Conservation (phyloP, 805 yeast genomes). For the Wickerhamomyces pijperi region DNA sequence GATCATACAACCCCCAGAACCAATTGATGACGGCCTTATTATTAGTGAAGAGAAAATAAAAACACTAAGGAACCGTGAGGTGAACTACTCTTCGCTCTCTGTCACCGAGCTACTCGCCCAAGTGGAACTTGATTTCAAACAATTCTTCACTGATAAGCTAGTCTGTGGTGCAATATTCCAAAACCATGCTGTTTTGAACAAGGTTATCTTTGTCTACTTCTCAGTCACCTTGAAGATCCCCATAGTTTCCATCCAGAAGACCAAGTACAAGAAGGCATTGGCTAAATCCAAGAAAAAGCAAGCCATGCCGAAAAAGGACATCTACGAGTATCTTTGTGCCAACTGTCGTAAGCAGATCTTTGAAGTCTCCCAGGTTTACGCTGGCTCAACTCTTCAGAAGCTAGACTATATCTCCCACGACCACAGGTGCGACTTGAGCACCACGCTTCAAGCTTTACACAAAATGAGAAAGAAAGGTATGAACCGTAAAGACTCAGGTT, state of each 20-base stretch:
- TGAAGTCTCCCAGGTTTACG: background rate
- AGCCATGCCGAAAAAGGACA: background rate
- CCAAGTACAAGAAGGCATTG: background rate
- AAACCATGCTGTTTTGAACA: background rate
- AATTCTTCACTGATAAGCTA: background rate
- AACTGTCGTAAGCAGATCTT: background rate
- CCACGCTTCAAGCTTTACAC: background rate
- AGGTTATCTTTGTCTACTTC: background rate
- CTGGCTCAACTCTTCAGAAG: background rate
- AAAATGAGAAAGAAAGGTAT: background rate
- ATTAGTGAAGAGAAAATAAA: too few relatives aligned
- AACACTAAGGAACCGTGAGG: background rate
- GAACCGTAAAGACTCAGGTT: background rate
- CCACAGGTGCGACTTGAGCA: background rate
- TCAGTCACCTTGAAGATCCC: background rate
- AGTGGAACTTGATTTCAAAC: background rate
- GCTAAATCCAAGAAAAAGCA: background rate
- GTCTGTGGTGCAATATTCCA: background rate
- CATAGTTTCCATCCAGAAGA: background rate
- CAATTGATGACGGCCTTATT: too few relatives aligned
- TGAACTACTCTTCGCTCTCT: background rate
- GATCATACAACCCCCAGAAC: too few relatives aligned
- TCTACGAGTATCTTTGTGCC: background rate
- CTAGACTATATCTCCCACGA: background rate
- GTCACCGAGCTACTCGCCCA: background rate